Evolutionary conservation across 371 early-diverging fungal species (phyloP), one percentile per base, ranked within the genome.

Genomic region (Umbelopsis sp.): DNA sequence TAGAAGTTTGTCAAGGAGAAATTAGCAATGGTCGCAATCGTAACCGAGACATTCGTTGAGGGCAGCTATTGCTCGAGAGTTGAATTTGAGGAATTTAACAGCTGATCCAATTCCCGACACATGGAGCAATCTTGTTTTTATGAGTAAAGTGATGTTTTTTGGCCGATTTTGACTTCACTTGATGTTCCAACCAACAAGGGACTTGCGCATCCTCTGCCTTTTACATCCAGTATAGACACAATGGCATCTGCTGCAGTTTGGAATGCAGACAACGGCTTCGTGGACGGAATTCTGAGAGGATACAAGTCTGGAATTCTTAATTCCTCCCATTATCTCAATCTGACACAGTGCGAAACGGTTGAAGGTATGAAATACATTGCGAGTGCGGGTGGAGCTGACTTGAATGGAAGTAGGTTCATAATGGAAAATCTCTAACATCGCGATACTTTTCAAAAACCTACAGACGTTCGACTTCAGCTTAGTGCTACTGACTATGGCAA

Each of bases 331-430:
- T 99, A 99, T 82, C 76, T 91, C 57, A 98, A 97, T 86, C 86
- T 99, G 72, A 92, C 94, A 14, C 99, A 98, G 76, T 98, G 98
- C 87, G 98, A 98, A 81, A 96, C 94, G n/a, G 86, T 99, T 57
- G 99, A 98, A 75, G 97, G 96, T 95, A 41, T 41, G 18, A 48
- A 18, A 2, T 3, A 14, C 14, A 18, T 18, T 22, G 2, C 45
- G 45, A 45, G 45, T 45, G 45, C 29, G 29, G 29, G 1, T 29
- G 29, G 22, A 29, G 29, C 29, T 29, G 29, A 29, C 29, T 29
- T 29, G 4, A 29, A 3, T 29, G 29, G 1, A 29, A 29, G 4
- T 29, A 29, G 1, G 29, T 29, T 29, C 29, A 29, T 29, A 29
- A 1, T 29, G 29, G 29, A 29, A 29, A 29, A 29, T 29, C 29